Base-by-base conservation (phyloP, 768 basidiomycete species). In the Rhizopogon vinicolor region DNA sequence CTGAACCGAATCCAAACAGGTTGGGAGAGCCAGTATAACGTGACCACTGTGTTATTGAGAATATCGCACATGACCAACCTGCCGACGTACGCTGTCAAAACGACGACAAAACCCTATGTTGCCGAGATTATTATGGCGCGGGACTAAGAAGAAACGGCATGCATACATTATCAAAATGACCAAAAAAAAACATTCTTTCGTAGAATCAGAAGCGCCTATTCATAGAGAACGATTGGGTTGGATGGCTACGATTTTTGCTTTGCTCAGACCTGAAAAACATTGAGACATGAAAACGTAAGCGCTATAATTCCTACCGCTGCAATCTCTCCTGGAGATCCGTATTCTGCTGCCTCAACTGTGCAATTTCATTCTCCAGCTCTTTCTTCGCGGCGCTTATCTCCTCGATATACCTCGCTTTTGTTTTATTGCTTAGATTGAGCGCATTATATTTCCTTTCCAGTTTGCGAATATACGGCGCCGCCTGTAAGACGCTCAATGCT, bases 391-490 rank as follows among this genome's bases (percentile, higher is more conserved):
- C 45, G 22, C n/a, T 31, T 37, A 67, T 8, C 10, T n/a, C n/a
- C 4, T 40, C 52, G 2, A 69, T 63, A 0, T 19, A 43, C 28
- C 42, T 62, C 33, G 63, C 63, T 57, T 77, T 78, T 4, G 63
- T 64, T 3, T 63, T 62, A 13, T 69, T 71, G 25, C 71, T 68
- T 43, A 72, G 68, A 43, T 69, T 70, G 45, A 73, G 64, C 19
- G 76, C 74, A 8, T 60, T 59, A 9, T 66, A 57, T 53, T 72
- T 72, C 39, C 74, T 67, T 56, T 81, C 76, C 39, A 80, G 67
- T 51, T 67, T 70, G 35, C 56, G 56, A 41, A 79, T 64, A 48
- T 75, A 71, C 8, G 65, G 62, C 41, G 58, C 53, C 0, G 71
- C 40, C 13, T 43, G 50, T 31, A 65, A 50, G 14, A 63, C 58